Evolutionary conservation across 2,329 filamentous ascomycete species (phyloP), one percentile per base, ranked within the genome.

Genomic region (Stagonosporopsis chrysanthemi): DNA sequence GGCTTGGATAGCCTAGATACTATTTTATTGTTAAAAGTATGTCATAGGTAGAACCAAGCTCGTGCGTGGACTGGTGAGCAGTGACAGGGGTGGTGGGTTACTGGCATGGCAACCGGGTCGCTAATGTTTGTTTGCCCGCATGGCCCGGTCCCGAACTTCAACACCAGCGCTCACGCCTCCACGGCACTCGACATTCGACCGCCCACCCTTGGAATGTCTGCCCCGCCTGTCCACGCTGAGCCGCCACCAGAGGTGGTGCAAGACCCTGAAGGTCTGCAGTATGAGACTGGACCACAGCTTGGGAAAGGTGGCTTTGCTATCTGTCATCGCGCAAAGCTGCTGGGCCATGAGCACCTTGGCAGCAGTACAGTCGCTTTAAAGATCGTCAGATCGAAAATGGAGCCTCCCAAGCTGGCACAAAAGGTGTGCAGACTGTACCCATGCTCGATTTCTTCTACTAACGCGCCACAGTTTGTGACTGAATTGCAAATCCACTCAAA

Each of bases 401-500:
- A 82, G 70, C 89, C 89, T 7, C 80, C 86, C 57, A 93, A 92
- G 77, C 89, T 93, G 84, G 89, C 91, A 73, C 90, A 93, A 77
- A 93, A 93, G 87, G 90, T 91, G 60, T 48, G 47, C 86, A 22
- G 29, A n/a, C 14, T 19, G n/a, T 7, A n/a, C 12, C 9, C 3
- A 46, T 19, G 58, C 26, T 33, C 45, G 24, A 2, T 15, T 12
- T 15, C 4, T 15, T 28, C 24, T 29, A 64, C 70, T 75, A 56
- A 75, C 70, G 53, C 53, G 55, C 45, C 39, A 26, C 63, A 89
- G 86, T 90, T 90, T 75, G 85, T 88, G 53, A 88, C 87, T 2
- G 95, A 99, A 77, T 86, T 99, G 6, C 94, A 98, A 78, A 97
- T 99, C 59, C 95, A 99, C 79, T 97, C 95, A 40, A 99, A 98